Evolutionary conservation across 2,329 filamentous ascomycete species (phyloP), one percentile per base, ranked within the genome.

Genomic region (Waltergamsia citrina): DNA sequence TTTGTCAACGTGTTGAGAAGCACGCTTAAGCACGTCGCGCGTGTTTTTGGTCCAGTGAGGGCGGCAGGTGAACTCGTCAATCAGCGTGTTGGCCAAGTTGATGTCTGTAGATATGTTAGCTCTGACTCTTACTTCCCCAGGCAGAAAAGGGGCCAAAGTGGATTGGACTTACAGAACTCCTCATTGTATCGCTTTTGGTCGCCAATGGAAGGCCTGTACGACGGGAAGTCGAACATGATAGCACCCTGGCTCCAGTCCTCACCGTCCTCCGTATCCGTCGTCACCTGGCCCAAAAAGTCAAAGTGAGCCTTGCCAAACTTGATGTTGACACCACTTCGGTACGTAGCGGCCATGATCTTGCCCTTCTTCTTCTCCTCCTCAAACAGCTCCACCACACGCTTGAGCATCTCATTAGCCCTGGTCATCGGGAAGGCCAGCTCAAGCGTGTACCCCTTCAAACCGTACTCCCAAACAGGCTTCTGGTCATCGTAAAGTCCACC

Each of bases 11-110:
- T 69, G 65, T 50, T 67, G 63, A 26, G 57, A 59, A 1, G 61
- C 49, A 29, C 59, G 55, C 32, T 53, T 44, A 33, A 69, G 62
- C 7, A 69, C 56, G 16, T 67, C 62, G 14, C 67, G 51, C 4
- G 63, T 68, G 42, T 69, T 70, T 52, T 70, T 71, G 9, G 67
- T 70, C 67, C 66, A 71, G 47, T 71, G 67, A 20, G 67, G 66
- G 5, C 67, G 56, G 43, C 62, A 65, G 0, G 65, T 63, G 40
- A 70, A 70, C 45, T 70, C 66, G 18, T 63, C 55, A 31, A 70
- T 53, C 14, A 70, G 54, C 0, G 56, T 59, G 32, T 60, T 59
- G 15, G 65, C 63, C 4, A 71, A 50, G 6, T 58, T 62, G 23
- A 56, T 57, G 40, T 70, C 54, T 62, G 24, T 16, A 24, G 30